Evolutionary conservation across 306 rosid species (phyloP), one percentile per base, ranked within the genome.

Genomic region (Phaseolus lunatus): DNA sequence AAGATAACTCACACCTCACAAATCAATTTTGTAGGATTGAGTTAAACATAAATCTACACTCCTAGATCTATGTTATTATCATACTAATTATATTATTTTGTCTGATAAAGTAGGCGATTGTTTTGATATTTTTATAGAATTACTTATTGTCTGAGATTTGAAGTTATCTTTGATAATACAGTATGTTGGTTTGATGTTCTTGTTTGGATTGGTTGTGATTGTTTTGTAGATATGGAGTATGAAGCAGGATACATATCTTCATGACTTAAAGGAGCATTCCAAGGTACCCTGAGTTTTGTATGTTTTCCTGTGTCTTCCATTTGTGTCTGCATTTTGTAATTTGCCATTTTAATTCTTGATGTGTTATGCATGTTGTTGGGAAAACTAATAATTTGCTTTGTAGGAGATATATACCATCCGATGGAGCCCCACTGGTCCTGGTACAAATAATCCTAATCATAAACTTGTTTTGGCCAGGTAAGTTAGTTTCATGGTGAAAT

Each of bases 391-490:
- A 59, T 50, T 80, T 81, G 39, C 62, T 80, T 81, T 82, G 65
- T 86, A 95, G 98, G 98, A 92, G 84, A 92, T 95, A 84, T 95
- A 95, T 85, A 89, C 98, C 19, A 86, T 95, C 85, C 87, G 97
- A 85, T 95, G 98, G 98, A 95, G 98, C 80, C 98, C 98, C 45
- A 95, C 97, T 22, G 97, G 98, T 52, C 87, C 93, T 0, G 89
- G 96, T 67, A 89, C 98, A 77, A 90, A 58, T 85, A 92, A 95
- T 65, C 92, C 97, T 9, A 90, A 88, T 81, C 87, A 86, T 56
- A 91, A 90, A 79, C 87, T 92, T 82, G 78, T 95, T 81, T 86
- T 95, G 77, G 98, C 98, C 41, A 95, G 98, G 98, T 95, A 87
- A 75, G 58, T 76, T 67, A 53, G 23, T 52, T 58, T 67, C 70